Conservation (phyloP, 2,329 filamentous ascomycete species). For the Macroventuria anomochaeta region DNA sequence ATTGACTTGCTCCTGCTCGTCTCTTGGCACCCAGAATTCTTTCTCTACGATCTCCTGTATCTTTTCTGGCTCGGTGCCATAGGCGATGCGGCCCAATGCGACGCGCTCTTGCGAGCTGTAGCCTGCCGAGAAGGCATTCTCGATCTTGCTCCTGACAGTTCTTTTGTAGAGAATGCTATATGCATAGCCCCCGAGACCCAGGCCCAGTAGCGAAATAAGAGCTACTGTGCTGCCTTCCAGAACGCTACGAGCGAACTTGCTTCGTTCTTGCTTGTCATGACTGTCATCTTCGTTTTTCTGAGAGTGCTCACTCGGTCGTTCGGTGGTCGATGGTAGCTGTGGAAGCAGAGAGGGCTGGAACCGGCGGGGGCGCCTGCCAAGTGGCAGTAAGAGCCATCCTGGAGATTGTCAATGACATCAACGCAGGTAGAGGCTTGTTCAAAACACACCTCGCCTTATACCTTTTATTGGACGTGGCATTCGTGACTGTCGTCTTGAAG, state of each 20-base stretch:
- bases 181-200: conserved; percentile 44
- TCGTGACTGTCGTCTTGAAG: conserved; percentile 5
- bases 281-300: neutral
- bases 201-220: conserved; percentile 42
- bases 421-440: neutral
- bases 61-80: conserved; percentile 34
- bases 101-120: conserved; percentile 47
- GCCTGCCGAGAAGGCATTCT: conserved; percentile 43
- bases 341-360: conserved; percentile 18
- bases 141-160: conserved; percentile 40
- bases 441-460: conserved; percentile 27
- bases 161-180: conserved; percentile 45
- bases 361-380: conserved; percentile 29
- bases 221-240: conserved; percentile 47
- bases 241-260: conserved; percentile 41
- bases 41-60: conserved; percentile 47
- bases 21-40: conserved; percentile 79
- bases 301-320: neutral
- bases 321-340: conserved; percentile 12
- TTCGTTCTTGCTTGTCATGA: conserved; percentile 28
- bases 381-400: conserved; percentile 42
- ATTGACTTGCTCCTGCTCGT: conserved; percentile 81
- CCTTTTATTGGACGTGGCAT: conserved; percentile 38
- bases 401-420: neutral
- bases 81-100: conserved; percentile 38